Percentiles rank a stretch among this genome's conserved stretches.
These are phyloP conservation scores for Chimonanthus praecox DNA, from an alignment of 164 flowering plant genomes.

Conservation along the genomic window DNA sequence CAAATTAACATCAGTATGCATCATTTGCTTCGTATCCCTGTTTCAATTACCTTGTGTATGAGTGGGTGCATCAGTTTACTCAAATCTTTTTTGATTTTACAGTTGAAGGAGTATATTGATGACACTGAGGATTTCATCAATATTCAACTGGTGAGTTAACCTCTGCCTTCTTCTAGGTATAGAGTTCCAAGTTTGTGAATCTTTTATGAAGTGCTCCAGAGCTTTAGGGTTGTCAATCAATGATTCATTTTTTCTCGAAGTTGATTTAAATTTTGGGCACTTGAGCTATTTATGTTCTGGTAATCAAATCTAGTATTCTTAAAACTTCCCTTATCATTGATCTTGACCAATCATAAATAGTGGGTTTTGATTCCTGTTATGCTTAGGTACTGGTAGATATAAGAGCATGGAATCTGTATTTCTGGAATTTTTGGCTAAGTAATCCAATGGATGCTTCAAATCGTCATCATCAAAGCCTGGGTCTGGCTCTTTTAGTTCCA, in stretches of 20 bases:
- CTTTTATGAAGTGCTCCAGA: background rate
- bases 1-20: conserved; percentile 81
- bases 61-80: background rate
- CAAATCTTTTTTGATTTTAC: conserved; percentile 18
- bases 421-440: too few species aligned
- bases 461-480: background rate
- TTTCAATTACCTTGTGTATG: background rate
- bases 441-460: too few species aligned
- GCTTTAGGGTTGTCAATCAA: background rate
- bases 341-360: background rate
- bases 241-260: background rate
- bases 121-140: conserved; percentile 44
- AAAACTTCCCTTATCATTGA: background rate
- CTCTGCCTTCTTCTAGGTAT: background rate
- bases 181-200: background rate
- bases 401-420: background rate
- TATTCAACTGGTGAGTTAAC: conserved; percentile 69
- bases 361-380: background rate
- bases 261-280: background rate
- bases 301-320: background rate
- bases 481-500: background rate
- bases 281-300: background rate
- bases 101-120: conserved; percentile 51
- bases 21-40: background rate
- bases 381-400: background rate